Base-by-base conservation (phyloP, 2,329 filamentous ascomycete genomes). In the Colletotrichum eremochloae region DNA sequence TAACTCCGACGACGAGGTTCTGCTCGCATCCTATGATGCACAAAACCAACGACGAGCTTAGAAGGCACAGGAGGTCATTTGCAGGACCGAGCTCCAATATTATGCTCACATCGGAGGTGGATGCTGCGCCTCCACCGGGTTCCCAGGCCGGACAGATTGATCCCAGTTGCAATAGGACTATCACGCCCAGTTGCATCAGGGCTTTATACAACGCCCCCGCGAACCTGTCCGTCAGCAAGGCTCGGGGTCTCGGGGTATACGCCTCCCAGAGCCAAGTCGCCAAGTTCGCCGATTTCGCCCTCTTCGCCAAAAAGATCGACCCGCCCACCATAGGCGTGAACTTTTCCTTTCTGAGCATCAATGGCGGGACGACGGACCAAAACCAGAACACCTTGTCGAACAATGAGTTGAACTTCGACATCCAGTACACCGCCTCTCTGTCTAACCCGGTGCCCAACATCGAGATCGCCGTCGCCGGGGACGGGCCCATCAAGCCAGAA, bases 271-370 rank as follows among this genome's bases (percentile, higher is more conserved):
- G 86, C 70, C 83, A 90, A 80, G 85, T 87, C 50, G 87, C 86
- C 11, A 85, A 87, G 42, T 84, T 86, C 55, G 78, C 78, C 11
- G 89, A 93, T 73, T 84, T 92, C 2, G 80, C 86, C 38, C 76
- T 83, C 1, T 93, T 92, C 77, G 81, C 92, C 58, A 67, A 82
- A 15, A 80, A 81, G 29, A 92, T 87, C 76, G 86, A 87, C 4
- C 85, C 88, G 0, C 84, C 86, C 42, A 83, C 85, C 3, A 79
- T 81, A 3, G 88, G 87, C 0, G 81, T 86, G 20, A 87, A 86
- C 63, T 93, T 93, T 80, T 86, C 85, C 7, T 85, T 88, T 5
- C 82, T 86, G 29, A 83, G 85, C 15, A 88, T 93, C 70, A 89
- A 89, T 58, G 86, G 86, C 48, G 91, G 90, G 1, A 65, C 58